These are phyloP conservation scores for Nidularia pulvinata DNA, from an alignment of 768 basidiomycete species.

Conservation along the genomic window DNA sequence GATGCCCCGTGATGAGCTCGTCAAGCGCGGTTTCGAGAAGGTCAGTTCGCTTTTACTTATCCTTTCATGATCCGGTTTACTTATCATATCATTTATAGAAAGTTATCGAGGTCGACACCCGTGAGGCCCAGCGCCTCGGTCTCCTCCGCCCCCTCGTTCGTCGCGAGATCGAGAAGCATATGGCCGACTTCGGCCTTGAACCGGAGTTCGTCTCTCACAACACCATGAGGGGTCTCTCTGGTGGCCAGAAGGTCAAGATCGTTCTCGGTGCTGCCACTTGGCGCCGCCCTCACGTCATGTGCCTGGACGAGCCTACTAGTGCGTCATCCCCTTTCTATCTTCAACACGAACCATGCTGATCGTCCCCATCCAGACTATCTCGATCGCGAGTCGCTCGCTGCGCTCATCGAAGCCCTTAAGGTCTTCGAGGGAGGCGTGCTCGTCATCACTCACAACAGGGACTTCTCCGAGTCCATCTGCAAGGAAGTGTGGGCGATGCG, in stretches of 20 bases:
- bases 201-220: constrained; percentile 99
- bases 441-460: constrained; percentile 96
- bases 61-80: constrained; percentile 3
- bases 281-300: constrained; percentile 98
- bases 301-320: constrained; percentile 97
- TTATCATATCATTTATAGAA: constrained; percentile 48
- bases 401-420: constrained; percentile 98
- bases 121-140: constrained; percentile 96
- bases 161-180: constrained; percentile 99
- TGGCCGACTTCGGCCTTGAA: constrained; percentile 99
- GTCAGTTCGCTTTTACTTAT: constrained; percentile 20
- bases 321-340: constrained; percentile 14
- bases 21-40: constrained; percentile 99
- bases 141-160: constrained; percentile 96
- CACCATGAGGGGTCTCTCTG: constrained; percentile 98
- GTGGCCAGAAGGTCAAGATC: constrained; percentile 99
- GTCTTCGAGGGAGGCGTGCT: constrained; percentile 98
- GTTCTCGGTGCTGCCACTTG: constrained; percentile 98
- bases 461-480: constrained; percentile 99
- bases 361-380: constrained; percentile 74
- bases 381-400: constrained; percentile 99
- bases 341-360: constrained; percentile 3
- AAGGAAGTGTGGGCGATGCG: constrained; percentile 99
- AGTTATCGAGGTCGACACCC: constrained; percentile 96
- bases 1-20: constrained; percentile 93